These are phyloP conservation scores for Lyophyllum shimeji DNA, from an alignment of 768 basidiomycete genomes.

Conservation along the genomic window DNA sequence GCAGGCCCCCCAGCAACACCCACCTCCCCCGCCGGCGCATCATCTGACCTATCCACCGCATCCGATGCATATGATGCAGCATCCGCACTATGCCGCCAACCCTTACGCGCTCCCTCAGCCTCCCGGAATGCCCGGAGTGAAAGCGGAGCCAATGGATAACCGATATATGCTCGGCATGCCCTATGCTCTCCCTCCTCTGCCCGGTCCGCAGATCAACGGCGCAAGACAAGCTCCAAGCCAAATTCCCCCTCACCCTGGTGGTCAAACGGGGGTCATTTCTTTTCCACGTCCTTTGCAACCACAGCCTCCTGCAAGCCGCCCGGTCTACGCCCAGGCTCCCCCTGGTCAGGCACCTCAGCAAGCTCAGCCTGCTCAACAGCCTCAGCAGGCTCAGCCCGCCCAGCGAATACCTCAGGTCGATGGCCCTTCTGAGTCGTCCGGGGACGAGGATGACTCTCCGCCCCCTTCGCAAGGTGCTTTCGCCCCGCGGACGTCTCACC, in stretches of 20 bases:
- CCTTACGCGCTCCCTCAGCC: slow-evolving; percentile 46
- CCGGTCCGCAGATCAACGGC: slow-evolving; percentile 64
- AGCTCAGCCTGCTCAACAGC: not conserved
- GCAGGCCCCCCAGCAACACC: slow-evolving; percentile 42
- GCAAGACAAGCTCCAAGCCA: slow-evolving; percentile 41
- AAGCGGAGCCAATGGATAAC: slow-evolving; percentile 70
- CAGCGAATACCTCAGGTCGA: slow-evolving; percentile 75
- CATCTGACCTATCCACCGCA: slow-evolving; percentile 60
- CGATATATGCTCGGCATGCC: slow-evolving; percentile 60
- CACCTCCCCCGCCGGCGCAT: slow-evolving; percentile 30
- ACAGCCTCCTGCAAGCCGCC: slow-evolving; percentile 24
- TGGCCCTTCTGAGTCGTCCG: slow-evolving; percentile 74
- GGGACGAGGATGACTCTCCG: slow-evolving; percentile 58
- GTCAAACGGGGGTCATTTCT: slow-evolving; percentile 58
- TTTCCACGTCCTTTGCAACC: slow-evolving; percentile 41
- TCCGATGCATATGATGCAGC: slow-evolving; percentile 58
- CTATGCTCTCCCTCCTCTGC: slow-evolving; percentile 61
- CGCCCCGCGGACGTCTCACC: slow-evolving; percentile 71
- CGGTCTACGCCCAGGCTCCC: slow-evolving; percentile 24
- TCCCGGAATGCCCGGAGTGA: slow-evolving; percentile 49
- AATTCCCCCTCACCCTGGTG: slow-evolving; percentile 48
- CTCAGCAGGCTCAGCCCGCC: slow-evolving; percentile 10
- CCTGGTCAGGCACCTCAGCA: slow-evolving; percentile 9
- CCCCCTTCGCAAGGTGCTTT: slow-evolving; percentile 60
- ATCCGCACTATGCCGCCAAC: slow-evolving; percentile 58